phyloP scores from a whole-genome alignment of 2,329 filamentous ascomycete genomes.

The Ascochyta pisi region DNA sequence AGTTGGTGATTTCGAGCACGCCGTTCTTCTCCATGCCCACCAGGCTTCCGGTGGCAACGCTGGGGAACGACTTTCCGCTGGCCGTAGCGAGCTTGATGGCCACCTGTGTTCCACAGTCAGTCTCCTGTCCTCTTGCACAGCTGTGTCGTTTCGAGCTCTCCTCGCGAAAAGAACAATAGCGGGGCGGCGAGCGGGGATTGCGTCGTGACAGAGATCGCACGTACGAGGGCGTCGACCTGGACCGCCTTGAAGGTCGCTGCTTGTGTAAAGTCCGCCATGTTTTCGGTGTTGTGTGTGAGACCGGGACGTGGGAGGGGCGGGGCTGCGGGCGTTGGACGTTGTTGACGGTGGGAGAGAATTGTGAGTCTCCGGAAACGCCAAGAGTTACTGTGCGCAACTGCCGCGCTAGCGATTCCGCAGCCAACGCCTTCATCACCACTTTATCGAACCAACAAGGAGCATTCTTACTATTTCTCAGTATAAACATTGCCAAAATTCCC shows the following conservation, averaged over 20 bases:
- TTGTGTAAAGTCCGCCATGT: slow-evolving; percentile 48
- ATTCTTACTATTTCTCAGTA: too few relatives aligned
- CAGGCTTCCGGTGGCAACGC: slow-evolving; percentile 84
- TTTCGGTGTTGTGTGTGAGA: slow-evolving; percentile 24
- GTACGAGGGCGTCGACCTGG: slow-evolving; percentile 92
- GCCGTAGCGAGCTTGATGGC: slow-evolving; percentile 99
- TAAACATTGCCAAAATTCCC: not conserved
- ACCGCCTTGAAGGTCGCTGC: slow-evolving; percentile 76
- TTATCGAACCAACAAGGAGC: not conserved
- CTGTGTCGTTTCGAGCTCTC: not conserved
- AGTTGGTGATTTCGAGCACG: slow-evolving; percentile 89
- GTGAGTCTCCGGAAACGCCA: slow-evolving; percentile 9
- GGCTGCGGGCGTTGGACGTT: slow-evolving; percentile 26
- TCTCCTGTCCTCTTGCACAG: not conserved
- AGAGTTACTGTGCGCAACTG: slow-evolving; percentile 19
- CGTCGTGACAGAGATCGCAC: slow-evolving; percentile 47
- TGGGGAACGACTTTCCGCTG: slow-evolving; percentile 86
- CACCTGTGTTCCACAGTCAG: slow-evolving; percentile 64
- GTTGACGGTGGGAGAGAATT: slow-evolving; percentile 27
- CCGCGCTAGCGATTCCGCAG: slow-evolving; percentile 20
- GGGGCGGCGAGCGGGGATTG: slow-evolving; percentile 43
- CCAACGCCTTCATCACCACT: not conserved
- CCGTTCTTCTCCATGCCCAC: slow-evolving; percentile 90
- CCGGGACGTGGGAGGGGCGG: slow-evolving; percentile 22
- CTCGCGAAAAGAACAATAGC: slow-evolving; percentile 28